These are phyloP conservation scores for Dissoconium aciculare DNA, from an alignment of 2,329 filamentous ascomycete species.

Conservation along the genomic window DNA sequence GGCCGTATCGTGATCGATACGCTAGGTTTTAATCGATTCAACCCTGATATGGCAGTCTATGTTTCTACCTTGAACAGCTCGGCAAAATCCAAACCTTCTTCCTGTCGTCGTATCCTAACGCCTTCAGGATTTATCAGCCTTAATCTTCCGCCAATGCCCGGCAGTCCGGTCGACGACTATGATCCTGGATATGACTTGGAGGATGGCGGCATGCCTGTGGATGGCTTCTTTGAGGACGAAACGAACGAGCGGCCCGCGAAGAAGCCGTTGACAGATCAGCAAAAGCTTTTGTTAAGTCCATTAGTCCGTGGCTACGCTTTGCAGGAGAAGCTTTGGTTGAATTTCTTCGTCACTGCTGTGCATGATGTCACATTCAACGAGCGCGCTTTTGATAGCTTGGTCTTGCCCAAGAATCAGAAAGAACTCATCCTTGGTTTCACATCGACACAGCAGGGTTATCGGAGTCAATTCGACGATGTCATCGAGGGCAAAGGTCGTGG, in stretches of 20 bases:
- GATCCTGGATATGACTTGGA: constrained; percentile 13
- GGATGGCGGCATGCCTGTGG: constrained; percentile 22
- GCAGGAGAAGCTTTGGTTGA: constrained; percentile 30
- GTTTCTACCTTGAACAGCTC: constrained; percentile 22
- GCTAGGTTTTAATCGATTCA: constrained; percentile 33
- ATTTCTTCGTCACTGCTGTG: constrained; percentile 27
- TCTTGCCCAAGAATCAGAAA: constrained; percentile 35
- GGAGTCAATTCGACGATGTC: constrained; percentile 34
- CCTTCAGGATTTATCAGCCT: background rate
- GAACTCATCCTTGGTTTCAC: constrained; percentile 35
- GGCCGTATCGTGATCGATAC: constrained; percentile 38
- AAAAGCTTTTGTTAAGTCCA: constrained; percentile 23
- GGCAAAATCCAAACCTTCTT: background rate
- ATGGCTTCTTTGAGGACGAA: constrained; percentile 20
- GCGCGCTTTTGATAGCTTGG: constrained; percentile 33
- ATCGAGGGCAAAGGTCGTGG: constrained; percentile 39
- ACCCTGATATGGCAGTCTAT: constrained; percentile 28
- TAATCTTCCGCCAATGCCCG: background rate
- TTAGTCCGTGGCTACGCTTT: constrained; percentile 25
- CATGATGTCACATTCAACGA: constrained; percentile 32
- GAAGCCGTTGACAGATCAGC: constrained; percentile 15
- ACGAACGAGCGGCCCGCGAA: constrained; percentile 13
- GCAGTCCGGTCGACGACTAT: constrained; percentile 8
- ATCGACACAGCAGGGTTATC: constrained; percentile 27
- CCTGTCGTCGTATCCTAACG: background rate